A percentile compares a stretch with the other conserved stretches of the same genome.
Conservation (phyloP, 2,329 filamentous ascomycete species). For the Hawksworthiomyces lignivorus region DNA sequence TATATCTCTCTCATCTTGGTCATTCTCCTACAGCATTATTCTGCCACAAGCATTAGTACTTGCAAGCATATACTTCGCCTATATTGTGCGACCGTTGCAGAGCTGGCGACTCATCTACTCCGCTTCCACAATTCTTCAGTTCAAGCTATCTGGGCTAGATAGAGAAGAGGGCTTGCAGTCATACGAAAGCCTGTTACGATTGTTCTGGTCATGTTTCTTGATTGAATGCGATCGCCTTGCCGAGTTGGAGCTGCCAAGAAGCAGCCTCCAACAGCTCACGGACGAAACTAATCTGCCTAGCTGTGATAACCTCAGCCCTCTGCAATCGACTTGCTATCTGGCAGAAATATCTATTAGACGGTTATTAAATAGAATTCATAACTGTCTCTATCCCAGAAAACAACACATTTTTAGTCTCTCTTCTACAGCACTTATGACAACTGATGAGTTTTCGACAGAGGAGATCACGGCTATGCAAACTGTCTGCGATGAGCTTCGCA, state of each 20-base stretch:
- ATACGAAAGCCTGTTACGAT: conserved; percentile 17
- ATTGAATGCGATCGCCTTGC: conserved; percentile 26
- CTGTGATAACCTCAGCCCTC: conserved; percentile 16
- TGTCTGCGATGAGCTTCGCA: conserved; percentile 23
- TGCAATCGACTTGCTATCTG: conserved; percentile 22
- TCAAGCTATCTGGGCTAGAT: conserved; percentile 18
- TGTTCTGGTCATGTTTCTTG: conserved; percentile 26
- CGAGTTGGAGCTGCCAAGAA: conserved; percentile 25
- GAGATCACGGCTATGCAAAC: conserved; percentile 22
- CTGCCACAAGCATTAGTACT: conserved; percentile 24
- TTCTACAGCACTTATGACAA: conserved; percentile 18
- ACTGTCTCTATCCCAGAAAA: conserved; percentile 23
- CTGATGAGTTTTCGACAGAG: conserved; percentile 21
- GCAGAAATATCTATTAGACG: conserved; percentile 26
- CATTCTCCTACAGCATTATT: conserved; percentile 20
- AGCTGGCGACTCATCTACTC: conserved; percentile 27
- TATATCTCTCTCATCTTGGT: conserved; percentile 21
- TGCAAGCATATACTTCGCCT: conserved; percentile 26
- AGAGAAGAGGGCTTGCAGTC: neutral
- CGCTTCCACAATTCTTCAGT: conserved; percentile 24
- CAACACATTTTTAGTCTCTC: conserved; percentile 19
- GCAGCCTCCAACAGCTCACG: conserved; percentile 23
- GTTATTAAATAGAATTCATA: conserved; percentile 26
- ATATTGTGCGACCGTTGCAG: conserved; percentile 24
- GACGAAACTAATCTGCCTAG: conserved; percentile 24